Percentiles rank a stretch among this genome's conserved stretches.
phyloP scores from a whole-genome alignment of 2,329 filamentous ascomycete species.

The Coccinonectria pachysandricola region DNA sequence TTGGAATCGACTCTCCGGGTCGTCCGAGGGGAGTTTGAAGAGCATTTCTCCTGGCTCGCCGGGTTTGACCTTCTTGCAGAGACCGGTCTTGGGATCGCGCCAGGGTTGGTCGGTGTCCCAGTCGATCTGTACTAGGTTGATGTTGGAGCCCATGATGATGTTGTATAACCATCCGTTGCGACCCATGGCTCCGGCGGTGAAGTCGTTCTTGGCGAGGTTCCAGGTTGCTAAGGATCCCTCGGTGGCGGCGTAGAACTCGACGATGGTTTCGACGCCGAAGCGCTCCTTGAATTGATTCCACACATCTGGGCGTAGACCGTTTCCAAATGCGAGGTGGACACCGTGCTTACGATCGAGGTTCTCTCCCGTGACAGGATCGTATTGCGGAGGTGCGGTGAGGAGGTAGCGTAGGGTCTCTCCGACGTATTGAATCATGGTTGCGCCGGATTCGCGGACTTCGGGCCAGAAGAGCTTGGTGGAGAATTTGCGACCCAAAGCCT shows the following conservation, averaged over 20 bases:
- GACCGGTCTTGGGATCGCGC: constrained; percentile 58
- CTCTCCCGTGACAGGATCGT: constrained; percentile 53
- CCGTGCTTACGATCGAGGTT: constrained; percentile 62
- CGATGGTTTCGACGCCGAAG: constrained; percentile 63
- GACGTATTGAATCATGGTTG: constrained; percentile 77
- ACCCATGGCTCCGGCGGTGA: constrained; percentile 67
- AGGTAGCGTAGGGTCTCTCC: constrained; percentile 82
- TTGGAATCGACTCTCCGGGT: constrained; percentile 59
- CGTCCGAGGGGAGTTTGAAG: constrained; percentile 54
- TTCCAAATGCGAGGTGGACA: constrained; percentile 70
- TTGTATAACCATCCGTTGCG: constrained; percentile 54
- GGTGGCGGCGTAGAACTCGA: constrained; percentile 74
- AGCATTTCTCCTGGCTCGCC: constrained; percentile 68
- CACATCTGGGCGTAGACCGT: constrained; percentile 74
- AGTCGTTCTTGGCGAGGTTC: constrained; percentile 66
- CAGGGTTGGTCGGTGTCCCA: constrained; percentile 56
- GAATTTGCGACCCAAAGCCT: constrained; percentile 68
- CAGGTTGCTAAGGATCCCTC: constrained; percentile 61
- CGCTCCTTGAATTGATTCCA: constrained; percentile 77
- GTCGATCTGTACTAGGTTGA: constrained; percentile 60
- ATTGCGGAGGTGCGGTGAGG: constrained; percentile 52
- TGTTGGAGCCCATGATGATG: constrained; percentile 37
- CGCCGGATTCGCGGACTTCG: constrained; percentile 58
- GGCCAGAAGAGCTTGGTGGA: constrained; percentile 68
- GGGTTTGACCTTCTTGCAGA: constrained; percentile 48